Base-by-base conservation (phyloP, 163 green algal species). In the Chlamydomonas reinhardtii region DNA sequence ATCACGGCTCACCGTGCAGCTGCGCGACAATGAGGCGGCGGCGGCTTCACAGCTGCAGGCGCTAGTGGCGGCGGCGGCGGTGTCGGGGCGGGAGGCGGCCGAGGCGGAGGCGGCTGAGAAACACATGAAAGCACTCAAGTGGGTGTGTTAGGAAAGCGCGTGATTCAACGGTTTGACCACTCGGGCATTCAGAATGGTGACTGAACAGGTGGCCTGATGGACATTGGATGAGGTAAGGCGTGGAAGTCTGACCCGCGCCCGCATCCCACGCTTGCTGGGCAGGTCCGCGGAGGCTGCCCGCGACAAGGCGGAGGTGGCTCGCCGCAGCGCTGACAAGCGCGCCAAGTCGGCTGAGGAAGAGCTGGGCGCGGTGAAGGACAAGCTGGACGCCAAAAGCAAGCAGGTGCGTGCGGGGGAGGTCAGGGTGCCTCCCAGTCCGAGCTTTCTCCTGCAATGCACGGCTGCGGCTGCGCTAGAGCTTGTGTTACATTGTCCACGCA, bases 81-180 rank as follows among this genome's bases (percentile, higher is more conserved):
- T 66, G 35, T 59, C 43, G 65, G 77, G 70, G 43, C 77, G 77
- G 37, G 77, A 84, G 65, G 77, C 66, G 64, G 77, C 43, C 31
- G 77, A 84, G 77, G 48, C 69, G 66, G 77, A 84, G 43, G 65
- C 77, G 32, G 77, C 39, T 0, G 19, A 68, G 61, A 76, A 71
- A 66, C 77, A 84, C 77, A 84, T 84, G 77, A 76, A 76, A 66
- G 77, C 65, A 19, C 43, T 84, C 43, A 84, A 84, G 77, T 84
- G 61, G 39, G 76, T 83, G 15, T 0, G 27, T n/a, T n/a, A n/a
- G n/a, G n/a, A n/a, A n/a, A n/a, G n/a, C n/a, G n/a, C n/a, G n/a
- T n/a, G n/a, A n/a, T n/a, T n/a, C n/a, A n/a, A n/a, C n/a, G n/a
- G n/a, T n/a, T n/a, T n/a, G n/a, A n/a, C n/a, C n/a, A n/a, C n/a